Conservation (phyloP, 225 moss, liverwort and hornwort species). For the Physcomitrium patens region DNA sequence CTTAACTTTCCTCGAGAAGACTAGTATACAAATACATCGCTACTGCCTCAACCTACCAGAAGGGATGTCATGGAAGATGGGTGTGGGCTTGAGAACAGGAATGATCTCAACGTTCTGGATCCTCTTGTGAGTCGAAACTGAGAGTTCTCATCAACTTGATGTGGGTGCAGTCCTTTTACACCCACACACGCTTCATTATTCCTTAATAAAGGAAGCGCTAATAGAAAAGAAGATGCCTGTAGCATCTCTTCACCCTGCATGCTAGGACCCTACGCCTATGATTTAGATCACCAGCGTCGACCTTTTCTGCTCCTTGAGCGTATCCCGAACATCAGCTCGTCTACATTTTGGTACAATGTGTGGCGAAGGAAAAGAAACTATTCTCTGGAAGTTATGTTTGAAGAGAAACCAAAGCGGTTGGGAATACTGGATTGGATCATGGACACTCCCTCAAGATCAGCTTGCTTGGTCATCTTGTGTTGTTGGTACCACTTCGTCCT, state of each 20-base stretch:
- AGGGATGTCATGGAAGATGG: conserved; percentile 16
- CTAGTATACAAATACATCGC: conserved; percentile 31
- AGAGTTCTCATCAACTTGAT: conserved; percentile 21
- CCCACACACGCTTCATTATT: conserved; percentile 15
- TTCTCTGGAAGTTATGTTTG: conserved; percentile 58
- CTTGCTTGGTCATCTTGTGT: conserved; percentile 62
- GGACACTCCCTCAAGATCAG: conserved; percentile 61
- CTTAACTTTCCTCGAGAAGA: conserved; percentile 21
- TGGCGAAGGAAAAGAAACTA: conserved; percentile 20
- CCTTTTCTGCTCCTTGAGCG: conserved; percentile 14
- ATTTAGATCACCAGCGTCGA: background rate
- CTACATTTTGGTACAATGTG: conserved; percentile 10
- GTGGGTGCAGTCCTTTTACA: conserved; percentile 29
- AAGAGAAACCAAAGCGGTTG: conserved; percentile 66
- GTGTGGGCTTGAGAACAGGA: background rate
- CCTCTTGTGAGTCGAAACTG: background rate
- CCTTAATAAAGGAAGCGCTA: conserved; percentile 17
- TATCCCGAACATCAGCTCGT: conserved; percentile 22
- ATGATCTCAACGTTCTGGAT: no score
- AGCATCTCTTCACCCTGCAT: conserved; percentile 48
- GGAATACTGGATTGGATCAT: conserved; percentile 58
- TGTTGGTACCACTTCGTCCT: conserved; percentile 75
- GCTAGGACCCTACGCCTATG: background rate
- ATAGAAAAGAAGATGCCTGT: conserved; percentile 52
- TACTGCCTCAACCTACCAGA: conserved; percentile 22